A percentile compares a stretch with the other conserved stretches of the same genome.
phyloP scores from a whole-genome alignment of 2,329 filamentous ascomycete genomes.

The Penicillium sp. region DNA sequence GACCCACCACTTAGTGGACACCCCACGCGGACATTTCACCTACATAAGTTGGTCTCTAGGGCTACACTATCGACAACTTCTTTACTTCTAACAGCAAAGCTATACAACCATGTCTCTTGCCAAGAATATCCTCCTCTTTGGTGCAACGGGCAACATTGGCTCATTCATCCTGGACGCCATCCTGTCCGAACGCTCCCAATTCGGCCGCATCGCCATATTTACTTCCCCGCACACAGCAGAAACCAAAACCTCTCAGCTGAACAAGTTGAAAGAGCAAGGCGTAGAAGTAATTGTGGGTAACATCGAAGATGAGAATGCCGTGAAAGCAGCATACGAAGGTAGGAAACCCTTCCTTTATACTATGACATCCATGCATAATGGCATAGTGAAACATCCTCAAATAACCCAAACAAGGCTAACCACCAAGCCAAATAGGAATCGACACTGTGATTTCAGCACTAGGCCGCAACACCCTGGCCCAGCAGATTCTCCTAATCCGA shows the following conservation, averaged over 20 bases:
- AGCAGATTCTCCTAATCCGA: slow-evolving; percentile 61
- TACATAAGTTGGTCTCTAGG: neutral
- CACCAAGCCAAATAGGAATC: slow-evolving; percentile 42
- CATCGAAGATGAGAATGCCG: slow-evolving; percentile 51
- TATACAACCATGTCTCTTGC: slow-evolving; percentile 15
- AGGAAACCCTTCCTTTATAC: neutral
- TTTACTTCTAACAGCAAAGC: neutral
- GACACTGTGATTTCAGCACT: slow-evolving; percentile 66
- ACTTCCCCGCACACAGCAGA: slow-evolving; percentile 55
- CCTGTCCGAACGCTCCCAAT: slow-evolving; percentile 45
- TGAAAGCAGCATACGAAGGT: slow-evolving; percentile 57
- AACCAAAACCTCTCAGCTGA: slow-evolving; percentile 51
- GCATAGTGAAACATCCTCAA: neutral
- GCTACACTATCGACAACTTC: no score
- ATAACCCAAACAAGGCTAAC: slow-evolving; percentile 1
- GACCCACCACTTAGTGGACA: neutral
- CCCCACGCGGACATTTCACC: neutral
- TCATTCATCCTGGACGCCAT: slow-evolving; percentile 53
- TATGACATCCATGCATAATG: neutral
- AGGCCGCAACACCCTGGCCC: slow-evolving; percentile 60
- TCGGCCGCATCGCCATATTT: slow-evolving; percentile 55
- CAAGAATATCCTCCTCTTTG: slow-evolving; percentile 52
- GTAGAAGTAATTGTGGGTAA: slow-evolving; percentile 58
- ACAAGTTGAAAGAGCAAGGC: slow-evolving; percentile 46
- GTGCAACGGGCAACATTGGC: slow-evolving; percentile 52